A percentile compares a stretch with the other conserved stretches of the same genome.
Evolutionary conservation across 495 filamentous ascomycete genomes (phyloP).

Genomic region (Opeltia flavorubescens): DNA sequence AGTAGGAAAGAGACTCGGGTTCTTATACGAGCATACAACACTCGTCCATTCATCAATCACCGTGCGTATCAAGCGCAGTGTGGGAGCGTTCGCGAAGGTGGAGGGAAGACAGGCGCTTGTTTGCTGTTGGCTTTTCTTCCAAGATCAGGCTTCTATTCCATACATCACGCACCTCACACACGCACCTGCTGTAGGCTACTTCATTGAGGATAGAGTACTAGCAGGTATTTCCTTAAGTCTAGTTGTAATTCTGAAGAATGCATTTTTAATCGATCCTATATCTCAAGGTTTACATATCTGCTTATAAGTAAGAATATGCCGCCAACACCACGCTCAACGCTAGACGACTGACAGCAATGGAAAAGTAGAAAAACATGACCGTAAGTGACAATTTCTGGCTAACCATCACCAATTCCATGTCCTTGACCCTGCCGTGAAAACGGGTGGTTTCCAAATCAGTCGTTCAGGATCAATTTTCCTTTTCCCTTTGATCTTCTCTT

Average conservation of each 20-base stretch:
- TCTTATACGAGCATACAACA: not conserved
- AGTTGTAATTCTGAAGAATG: not conserved
- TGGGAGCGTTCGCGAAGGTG: too few relatives aligned
- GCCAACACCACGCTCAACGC: not conserved
- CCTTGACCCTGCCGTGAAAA: constrained; percentile 73
- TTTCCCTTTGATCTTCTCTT: constrained; percentile 62
- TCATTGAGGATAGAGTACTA: not conserved
- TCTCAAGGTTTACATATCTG: not conserved
- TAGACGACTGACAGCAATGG: not conserved
- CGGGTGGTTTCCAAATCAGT: constrained; percentile 90
- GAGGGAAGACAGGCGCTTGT: not conserved
- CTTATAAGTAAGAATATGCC: not conserved
- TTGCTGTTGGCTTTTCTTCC: not conserved
- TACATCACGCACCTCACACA: not conserved
- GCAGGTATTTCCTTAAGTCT: not conserved
- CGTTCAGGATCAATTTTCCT: constrained; percentile 59
- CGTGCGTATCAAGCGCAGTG: not conserved
- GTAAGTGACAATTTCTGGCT: too few relatives aligned
- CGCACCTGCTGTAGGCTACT: not conserved
- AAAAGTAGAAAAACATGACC: too few relatives aligned
- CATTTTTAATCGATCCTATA: not conserved
- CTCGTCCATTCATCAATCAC: not conserved
- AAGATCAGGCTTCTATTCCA: not conserved
- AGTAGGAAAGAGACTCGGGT: not conserved
- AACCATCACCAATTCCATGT: constrained; percentile 93